Conservation (phyloP, 2,329 filamentous ascomycete genomes). For the Aspergillus tamarii region DNA sequence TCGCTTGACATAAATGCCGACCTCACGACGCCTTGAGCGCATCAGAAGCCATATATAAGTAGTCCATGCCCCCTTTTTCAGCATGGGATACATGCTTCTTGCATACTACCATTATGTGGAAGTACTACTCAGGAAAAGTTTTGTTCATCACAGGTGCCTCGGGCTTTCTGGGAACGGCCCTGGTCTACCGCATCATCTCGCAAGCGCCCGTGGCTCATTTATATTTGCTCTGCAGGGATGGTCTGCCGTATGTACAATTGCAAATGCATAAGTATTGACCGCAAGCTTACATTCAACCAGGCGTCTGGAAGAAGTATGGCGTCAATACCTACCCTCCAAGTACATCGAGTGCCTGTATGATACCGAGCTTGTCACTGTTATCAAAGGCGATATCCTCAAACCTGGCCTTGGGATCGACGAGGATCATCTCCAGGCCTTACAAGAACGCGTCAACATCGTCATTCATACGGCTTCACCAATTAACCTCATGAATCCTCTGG, state of each 20-base stretch:
- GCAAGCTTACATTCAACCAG: background rate
- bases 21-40: background rate
- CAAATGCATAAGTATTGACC: background rate
- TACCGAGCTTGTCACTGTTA: slow-evolving; percentile 7
- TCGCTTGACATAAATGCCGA: background rate
- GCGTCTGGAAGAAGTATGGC: slow-evolving; percentile 9
- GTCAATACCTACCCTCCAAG: slow-evolving; percentile 8
- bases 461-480: slow-evolving; percentile 24
- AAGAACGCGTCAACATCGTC: slow-evolving; percentile 14
- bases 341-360: slow-evolving; percentile 5
- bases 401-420: slow-evolving; percentile 14
- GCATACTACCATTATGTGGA: slow-evolving; percentile 17
- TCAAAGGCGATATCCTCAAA: slow-evolving; percentile 20
- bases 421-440: background rate
- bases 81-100: background rate
- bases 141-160: slow-evolving; percentile 23
- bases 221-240: slow-evolving; percentile 21
- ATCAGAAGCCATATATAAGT: background rate
- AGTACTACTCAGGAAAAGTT: slow-evolving; percentile 15
- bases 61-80: background rate
- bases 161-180: slow-evolving; percentile 21
- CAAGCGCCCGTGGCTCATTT: slow-evolving; percentile 8
- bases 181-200: slow-evolving; percentile 16
- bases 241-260: slow-evolving; percentile 10
- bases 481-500: slow-evolving; percentile 4